Percentiles rank a stretch among this genome's conserved stretches.
Conservation (phyloP, 2,329 filamentous ascomycete genomes). For the Cucurbitaria berberidis region DNA sequence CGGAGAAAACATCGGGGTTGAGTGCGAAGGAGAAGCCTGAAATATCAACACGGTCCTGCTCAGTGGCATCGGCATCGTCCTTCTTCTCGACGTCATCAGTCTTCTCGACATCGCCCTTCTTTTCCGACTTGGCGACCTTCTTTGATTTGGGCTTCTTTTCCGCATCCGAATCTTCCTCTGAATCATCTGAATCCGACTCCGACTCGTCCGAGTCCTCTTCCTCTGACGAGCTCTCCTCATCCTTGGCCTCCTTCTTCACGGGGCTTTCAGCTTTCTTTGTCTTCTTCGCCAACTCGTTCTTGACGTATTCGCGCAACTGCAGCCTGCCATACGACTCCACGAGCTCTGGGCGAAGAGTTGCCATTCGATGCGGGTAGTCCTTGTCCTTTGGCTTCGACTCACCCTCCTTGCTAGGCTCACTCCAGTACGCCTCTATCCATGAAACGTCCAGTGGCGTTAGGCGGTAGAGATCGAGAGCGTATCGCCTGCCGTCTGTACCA, state of each 20-base stretch:
- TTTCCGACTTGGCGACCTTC: constrained; percentile 20
- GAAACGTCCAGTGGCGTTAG: constrained; percentile 88
- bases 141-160: constrained; percentile 23
- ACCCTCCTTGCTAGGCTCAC: constrained; percentile 49
- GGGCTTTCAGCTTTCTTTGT: constrained; percentile 26
- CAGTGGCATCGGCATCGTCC: constrained; percentile 14
- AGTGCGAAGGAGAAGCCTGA: constrained; percentile 86
- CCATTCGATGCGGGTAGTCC: constrained; percentile 93
- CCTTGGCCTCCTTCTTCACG: constrained; percentile 41
- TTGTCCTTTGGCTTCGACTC: constrained; percentile 57
- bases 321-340: constrained; percentile 83
- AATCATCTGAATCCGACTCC: constrained; percentile 39
- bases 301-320: constrained; percentile 89
- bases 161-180: constrained; percentile 72
- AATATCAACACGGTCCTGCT: constrained; percentile 78
- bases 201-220: constrained; percentile 36
- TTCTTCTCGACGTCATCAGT: constrained; percentile 26
- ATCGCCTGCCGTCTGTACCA: constrained; percentile 94
- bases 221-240: constrained; percentile 39
- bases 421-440: constrained; percentile 82
- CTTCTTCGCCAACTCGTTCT: constrained; percentile 67
- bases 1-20: constrained; percentile 95
- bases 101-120: constrained; percentile 26
- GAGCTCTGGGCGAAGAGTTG: constrained; percentile 86
- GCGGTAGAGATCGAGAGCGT: constrained; percentile 95